A percentile compares a stretch with the other conserved stretches of the same genome.
Conservation (phyloP, 495 filamentous ascomycete species). For the Cetradonia linearis region DNA sequence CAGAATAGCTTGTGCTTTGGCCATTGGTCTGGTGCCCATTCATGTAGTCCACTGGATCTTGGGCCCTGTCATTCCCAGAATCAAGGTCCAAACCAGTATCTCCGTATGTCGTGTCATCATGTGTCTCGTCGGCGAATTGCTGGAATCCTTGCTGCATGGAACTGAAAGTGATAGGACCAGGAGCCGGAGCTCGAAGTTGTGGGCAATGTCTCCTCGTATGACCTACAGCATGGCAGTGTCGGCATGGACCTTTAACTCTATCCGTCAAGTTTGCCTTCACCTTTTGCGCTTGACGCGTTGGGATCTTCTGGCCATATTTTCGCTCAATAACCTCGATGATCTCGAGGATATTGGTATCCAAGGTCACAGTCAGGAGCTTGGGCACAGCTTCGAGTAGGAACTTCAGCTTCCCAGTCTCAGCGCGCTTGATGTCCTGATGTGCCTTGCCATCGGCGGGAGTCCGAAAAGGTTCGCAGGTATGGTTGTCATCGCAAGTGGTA, state of each 20-base stretch:
- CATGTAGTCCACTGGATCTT: constrained; percentile 12
- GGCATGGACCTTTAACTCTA: constrained; percentile 23
- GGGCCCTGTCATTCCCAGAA: background rate
- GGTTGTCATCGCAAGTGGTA: constrained; percentile 31
- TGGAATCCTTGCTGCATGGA: constrained; percentile 26
- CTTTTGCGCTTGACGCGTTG: constrained; percentile 25
- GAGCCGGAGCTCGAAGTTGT: constrained; percentile 16
- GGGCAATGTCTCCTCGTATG: constrained; percentile 24
- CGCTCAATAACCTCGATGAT: constrained; percentile 24
- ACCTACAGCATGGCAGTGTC: constrained; percentile 23
- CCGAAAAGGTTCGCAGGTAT: constrained; percentile 28
- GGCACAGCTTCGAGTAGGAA: constrained; percentile 25
- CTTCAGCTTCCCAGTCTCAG: constrained; percentile 26
- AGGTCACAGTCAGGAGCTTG: constrained; percentile 20
- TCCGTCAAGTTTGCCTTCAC: constrained; percentile 22
- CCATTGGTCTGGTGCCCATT: constrained; percentile 9
- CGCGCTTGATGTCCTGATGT: constrained; percentile 26
- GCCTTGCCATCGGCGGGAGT: constrained; percentile 10
- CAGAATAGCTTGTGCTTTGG: background rate
- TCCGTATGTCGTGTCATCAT: constrained; percentile 15
- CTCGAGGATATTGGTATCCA: constrained; percentile 20
- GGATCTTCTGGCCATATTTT: constrained; percentile 25
- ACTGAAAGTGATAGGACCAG: constrained; percentile 20
- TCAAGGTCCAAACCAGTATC: constrained; percentile 15
- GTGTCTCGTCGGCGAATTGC: constrained; percentile 5